Evolutionary conservation across 345 rosid species (phyloP).

Genomic region (Hibiscus mutabilis): DNA sequence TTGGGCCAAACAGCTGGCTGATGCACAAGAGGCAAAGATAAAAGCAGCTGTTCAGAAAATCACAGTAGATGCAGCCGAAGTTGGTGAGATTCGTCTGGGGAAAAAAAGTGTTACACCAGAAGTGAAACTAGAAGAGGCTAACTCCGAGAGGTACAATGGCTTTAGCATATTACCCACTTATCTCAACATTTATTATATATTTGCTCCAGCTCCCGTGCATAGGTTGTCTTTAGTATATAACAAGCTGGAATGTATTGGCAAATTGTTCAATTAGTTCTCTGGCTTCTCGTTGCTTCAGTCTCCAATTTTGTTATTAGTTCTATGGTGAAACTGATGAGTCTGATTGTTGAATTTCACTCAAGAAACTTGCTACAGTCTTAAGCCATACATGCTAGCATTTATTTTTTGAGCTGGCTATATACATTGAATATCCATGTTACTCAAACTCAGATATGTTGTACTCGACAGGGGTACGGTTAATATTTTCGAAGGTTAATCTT

Average conservation of each 20-base stretch:
- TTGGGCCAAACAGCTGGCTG: slow-evolving; percentile 3
- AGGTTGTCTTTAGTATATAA: background rate
- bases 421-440: background rate
- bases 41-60: background rate
- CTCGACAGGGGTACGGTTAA: too few relatives aligned
- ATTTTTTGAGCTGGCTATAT: background rate
- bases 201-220: background rate
- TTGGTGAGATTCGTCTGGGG: background rate
- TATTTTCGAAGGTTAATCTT: too few relatives aligned
- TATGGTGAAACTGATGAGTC: background rate
- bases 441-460: too few relatives aligned
- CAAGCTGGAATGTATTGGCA: background rate
- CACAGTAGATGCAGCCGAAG: background rate
- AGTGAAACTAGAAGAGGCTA: background rate
- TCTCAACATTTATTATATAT: background rate
- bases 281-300: background rate
- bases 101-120: background rate
- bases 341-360: background rate
- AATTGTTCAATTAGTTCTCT: background rate
- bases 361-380: background rate
- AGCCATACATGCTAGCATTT: background rate
- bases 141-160: background rate
- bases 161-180: background rate
- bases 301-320: background rate
- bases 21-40: slow-evolving; percentile 3